phyloP scores from a whole-genome alignment of 2,329 filamentous ascomycete species.

The Dothideomycetidae sp. region DNA sequence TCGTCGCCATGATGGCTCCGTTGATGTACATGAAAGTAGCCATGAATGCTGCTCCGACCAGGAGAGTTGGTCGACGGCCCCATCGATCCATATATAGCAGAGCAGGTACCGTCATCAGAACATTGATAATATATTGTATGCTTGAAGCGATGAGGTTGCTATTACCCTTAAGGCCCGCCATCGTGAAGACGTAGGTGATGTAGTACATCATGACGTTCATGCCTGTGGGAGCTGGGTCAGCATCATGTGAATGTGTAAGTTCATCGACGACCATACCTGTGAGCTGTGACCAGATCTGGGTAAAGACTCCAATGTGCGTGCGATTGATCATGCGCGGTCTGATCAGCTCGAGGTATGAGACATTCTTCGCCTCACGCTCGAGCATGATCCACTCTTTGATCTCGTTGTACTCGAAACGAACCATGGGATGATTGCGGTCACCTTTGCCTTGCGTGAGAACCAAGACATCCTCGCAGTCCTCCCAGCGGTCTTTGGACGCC shows the following conservation, averaged over 20 bases:
- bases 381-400: conserved; percentile 59
- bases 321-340: conserved; percentile 60
- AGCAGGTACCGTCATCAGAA: conserved; percentile 62
- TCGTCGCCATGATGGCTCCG: conserved; percentile 46
- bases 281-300: conserved; percentile 61
- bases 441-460: conserved; percentile 29
- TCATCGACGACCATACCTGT: conserved; percentile 73
- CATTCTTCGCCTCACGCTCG: conserved; percentile 53
- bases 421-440: conserved; percentile 35
- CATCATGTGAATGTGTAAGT: no score
- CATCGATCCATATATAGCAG: conserved; percentile 61
- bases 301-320: conserved; percentile 56
- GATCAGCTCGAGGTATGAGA: conserved; percentile 59
- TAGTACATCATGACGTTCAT: conserved; percentile 9
- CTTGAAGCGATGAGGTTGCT: conserved; percentile 50
- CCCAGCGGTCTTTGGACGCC: conserved; percentile 31
- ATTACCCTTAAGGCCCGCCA: conserved; percentile 46
- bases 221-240: conserved; percentile 4
- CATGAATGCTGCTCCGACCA: conserved; percentile 55
- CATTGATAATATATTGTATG: conserved; percentile 68
- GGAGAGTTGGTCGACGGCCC: conserved; percentile 55
- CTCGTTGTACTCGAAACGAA: conserved; percentile 53
- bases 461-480: conserved; percentile 29
- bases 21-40: conserved; percentile 46
- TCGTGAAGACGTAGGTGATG: conserved; percentile 48